These are phyloP conservation scores for Chimonanthus salicifolius DNA, from an alignment of 164 flowering plant species.

Conservation along the genomic window DNA sequence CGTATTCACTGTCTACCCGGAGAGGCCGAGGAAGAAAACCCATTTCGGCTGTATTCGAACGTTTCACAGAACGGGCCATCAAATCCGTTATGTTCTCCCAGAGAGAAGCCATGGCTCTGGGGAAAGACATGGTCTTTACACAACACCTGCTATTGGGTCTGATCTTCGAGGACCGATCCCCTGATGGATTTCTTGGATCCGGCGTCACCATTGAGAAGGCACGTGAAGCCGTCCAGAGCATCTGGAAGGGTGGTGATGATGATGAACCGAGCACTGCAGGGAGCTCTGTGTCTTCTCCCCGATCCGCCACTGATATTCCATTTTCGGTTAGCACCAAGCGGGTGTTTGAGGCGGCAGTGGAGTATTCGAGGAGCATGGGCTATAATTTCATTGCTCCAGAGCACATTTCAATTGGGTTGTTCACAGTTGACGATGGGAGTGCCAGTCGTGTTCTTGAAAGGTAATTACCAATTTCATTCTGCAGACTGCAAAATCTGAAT, in stretches of 20 bases:
- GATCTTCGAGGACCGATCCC: slow-evolving; percentile 56
- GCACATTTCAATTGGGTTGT: slow-evolving; percentile 66
- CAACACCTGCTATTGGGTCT: slow-evolving; percentile 76
- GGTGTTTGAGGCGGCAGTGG: slow-evolving; percentile 74
- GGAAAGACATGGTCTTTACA: slow-evolving; percentile 58
- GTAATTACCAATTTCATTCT: slow-evolving; percentile 20
- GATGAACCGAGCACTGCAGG: background rate
- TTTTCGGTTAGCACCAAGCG: slow-evolving; percentile 69
- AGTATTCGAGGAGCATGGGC: slow-evolving; percentile 69
- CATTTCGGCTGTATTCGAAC: slow-evolving; percentile 57
- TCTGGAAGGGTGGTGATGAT: slow-evolving; percentile 35
- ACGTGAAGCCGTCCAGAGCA: slow-evolving; percentile 43
- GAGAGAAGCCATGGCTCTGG: slow-evolving; percentile 59
- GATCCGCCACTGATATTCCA: slow-evolving; percentile 36
- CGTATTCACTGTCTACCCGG: slow-evolving; percentile 3
- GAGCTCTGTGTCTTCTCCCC: background rate
- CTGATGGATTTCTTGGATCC: slow-evolving; percentile 56
- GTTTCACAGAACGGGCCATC: slow-evolving; percentile 74
- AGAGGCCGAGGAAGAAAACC: slow-evolving; percentile 4
- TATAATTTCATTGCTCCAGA: slow-evolving; percentile 69
- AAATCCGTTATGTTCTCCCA: slow-evolving; percentile 69
- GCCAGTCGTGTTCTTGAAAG: slow-evolving; percentile 62
- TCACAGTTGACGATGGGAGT: slow-evolving; percentile 71
- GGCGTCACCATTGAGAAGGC: slow-evolving; percentile 53
- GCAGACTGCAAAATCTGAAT: background rate